Evolutionary conservation across 1,284 basidiomycete genomes (phyloP), one percentile per base, ranked within the genome.

Genomic region (Mycosarcoma mackinlayi): DNA sequence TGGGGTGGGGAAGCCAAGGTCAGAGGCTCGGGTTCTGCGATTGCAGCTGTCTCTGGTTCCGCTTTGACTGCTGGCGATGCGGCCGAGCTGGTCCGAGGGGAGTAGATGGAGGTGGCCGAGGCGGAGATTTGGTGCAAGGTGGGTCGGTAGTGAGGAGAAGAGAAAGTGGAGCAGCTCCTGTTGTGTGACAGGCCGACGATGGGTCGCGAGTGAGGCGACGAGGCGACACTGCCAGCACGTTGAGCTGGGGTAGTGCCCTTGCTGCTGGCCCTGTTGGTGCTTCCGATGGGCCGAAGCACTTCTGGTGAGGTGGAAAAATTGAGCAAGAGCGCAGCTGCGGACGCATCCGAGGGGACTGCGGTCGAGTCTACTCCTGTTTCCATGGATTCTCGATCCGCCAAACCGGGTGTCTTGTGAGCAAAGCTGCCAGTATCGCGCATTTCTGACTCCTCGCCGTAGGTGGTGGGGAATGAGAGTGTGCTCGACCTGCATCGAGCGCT

Each of bases 301-400:
- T 76, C 74, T 4, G 74, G 74, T 10, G 64, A 68, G 21, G 74
- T 74, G 27, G 60, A 65, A 21, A 76, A 71, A 46, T 67, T 61
- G 40, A 76, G 57, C 16, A 76, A 34, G 6, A 76, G 58, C 13
- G 40, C 56, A 1, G 72, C 74, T 2, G 68, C 68, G 1, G 56
- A 50, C n/a, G 59, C 55, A 18, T 64, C 60, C 24, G 28, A 30
- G 1, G 66, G 40, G 27, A 46, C 56, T 13, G 40, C 34, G 16
- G 51, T 7, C 1, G 44, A 24, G n/a, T 4, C 30, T 10, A 16
- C 6, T 8, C 30, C 44, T 4, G 44, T 34, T 9, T 31, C 18
- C 19, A 41, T 6, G 35, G n/a, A n/a, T n/a, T 57, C 52, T 13
- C 48, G 31, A 21, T 60, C 64, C 8, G 69, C 55, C 24, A 72